A percentile compares a stretch with the other conserved stretches of the same genome.
These are phyloP conservation scores for Cytospora paraplurivora DNA, from an alignment of 2,329 filamentous ascomycete species.

Conservation along the genomic window DNA sequence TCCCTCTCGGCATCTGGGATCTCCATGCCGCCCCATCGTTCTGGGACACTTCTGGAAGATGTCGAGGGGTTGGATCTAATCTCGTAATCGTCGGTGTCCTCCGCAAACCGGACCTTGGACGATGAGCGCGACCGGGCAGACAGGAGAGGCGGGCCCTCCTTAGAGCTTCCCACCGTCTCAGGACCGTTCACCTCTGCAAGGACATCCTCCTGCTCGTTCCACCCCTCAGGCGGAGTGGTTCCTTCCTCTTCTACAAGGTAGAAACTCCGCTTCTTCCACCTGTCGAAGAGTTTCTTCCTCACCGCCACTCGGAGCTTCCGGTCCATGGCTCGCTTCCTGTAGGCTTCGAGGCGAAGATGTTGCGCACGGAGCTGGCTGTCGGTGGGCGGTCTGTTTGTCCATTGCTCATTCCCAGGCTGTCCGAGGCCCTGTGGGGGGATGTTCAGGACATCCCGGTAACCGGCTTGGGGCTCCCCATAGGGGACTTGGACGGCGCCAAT, in stretches of 20 bases:
- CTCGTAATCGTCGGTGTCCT: constrained; percentile 70
- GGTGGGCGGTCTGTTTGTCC: constrained; percentile 39
- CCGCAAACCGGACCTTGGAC: constrained; percentile 77
- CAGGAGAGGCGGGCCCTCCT: constrained; percentile 41
- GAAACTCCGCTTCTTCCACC: constrained; percentile 77
- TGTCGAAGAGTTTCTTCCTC: constrained; percentile 61
- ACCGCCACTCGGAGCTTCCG: constrained; percentile 45
- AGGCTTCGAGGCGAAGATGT: constrained; percentile 38
- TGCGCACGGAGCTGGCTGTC: constrained; percentile 47
- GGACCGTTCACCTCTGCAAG: constrained; percentile 43
- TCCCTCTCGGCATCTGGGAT: constrained; percentile 80
- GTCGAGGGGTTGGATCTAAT: constrained; percentile 71
- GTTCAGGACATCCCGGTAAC: neutral
- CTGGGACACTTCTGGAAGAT: constrained; percentile 70
- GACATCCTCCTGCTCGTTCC: constrained; percentile 62
- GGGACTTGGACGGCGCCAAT: neutral
- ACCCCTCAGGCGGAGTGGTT: constrained; percentile 63
- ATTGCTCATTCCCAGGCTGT: constrained; percentile 34
- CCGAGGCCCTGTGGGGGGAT: constrained; percentile 10
- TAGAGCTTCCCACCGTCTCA: constrained; percentile 46
- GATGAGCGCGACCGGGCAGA: constrained; percentile 69
- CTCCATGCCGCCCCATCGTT: constrained; percentile 77
- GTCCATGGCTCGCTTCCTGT: constrained; percentile 42
- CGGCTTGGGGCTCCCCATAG: neutral
- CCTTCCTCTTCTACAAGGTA: constrained; percentile 88